Evolutionary conservation across 345 rosid genomes (phyloP).

Genomic region (Populus nigra): DNA sequence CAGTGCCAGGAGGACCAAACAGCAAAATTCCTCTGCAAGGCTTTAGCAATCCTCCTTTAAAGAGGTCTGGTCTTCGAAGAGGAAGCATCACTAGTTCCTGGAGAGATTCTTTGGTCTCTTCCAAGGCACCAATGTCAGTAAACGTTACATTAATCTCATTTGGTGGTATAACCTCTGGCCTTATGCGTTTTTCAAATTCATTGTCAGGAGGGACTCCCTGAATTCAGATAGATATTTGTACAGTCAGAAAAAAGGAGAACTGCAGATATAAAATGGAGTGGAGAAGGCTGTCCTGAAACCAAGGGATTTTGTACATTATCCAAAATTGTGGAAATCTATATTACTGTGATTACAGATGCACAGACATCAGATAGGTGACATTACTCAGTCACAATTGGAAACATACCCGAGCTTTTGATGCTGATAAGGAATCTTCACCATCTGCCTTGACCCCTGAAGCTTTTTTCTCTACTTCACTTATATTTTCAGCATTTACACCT

Average conservation of each 20-base stretch:
- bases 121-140: slow-evolving; percentile 82
- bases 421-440: slow-evolving; percentile 28
- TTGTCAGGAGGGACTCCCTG: slow-evolving; percentile 84
- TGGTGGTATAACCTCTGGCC: slow-evolving; percentile 94
- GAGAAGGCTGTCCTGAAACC: not conserved
- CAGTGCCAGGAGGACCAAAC: slow-evolving; percentile 98
- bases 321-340: not conserved
- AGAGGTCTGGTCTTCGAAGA: slow-evolving; percentile 85
- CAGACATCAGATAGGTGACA: not conserved
- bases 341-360: not conserved
- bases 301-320: not conserved
- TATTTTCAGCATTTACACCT: slow-evolving; percentile 33
- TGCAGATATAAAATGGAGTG: not conserved
- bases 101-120: slow-evolving; percentile 80
- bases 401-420: slow-evolving; percentile 49
- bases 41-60: slow-evolving; percentile 78
- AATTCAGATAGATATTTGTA: not conserved
- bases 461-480: slow-evolving; percentile 44
- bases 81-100: slow-evolving; percentile 99
- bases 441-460: slow-evolving; percentile 39
- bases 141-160: slow-evolving; percentile 70
- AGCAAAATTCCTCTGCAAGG: slow-evolving; percentile 93
- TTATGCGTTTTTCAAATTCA: slow-evolving; percentile 93
- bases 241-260: not conserved
- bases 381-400: not conserved